A percentile compares a stretch with the other conserved stretches of the same genome.
phyloP scores from a whole-genome alignment of 2,329 filamentous ascomycete species.

The Cercospora beticola region DNA sequence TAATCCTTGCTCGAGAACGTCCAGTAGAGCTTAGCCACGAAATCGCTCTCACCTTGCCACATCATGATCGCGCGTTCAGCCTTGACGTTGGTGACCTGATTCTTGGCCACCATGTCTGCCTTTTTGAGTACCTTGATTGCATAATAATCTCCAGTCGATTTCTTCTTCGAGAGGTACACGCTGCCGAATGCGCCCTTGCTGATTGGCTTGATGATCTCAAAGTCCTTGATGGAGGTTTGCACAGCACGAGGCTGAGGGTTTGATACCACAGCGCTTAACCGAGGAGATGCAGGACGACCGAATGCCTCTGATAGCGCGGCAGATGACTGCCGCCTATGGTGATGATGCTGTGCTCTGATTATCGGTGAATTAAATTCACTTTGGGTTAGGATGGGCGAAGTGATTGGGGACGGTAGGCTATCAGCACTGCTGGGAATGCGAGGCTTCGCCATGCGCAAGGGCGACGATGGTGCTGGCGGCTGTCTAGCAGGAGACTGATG shows the following conservation, averaged over 20 bases:
- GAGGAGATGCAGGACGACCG: constrained; percentile 73
- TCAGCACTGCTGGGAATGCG: constrained; percentile 64
- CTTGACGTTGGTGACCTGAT: constrained; percentile 98
- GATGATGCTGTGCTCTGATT: constrained; percentile 53
- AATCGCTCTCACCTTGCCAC: constrained; percentile 99
- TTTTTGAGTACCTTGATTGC: constrained; percentile 99
- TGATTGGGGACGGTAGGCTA: constrained; percentile 75
- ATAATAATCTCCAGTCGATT: constrained; percentile 96
- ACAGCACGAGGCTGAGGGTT: constrained; percentile 84
- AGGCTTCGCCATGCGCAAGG: constrained; percentile 80
- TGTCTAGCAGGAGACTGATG: constrained; percentile 87
- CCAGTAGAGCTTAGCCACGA: constrained; percentile 98
- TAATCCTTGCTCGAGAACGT: constrained; percentile 99
- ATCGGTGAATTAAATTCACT: constrained; percentile 79
- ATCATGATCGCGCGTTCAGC: constrained; percentile 99
- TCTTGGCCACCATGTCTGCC: constrained; percentile 99
- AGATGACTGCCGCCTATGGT: constrained; percentile 88
- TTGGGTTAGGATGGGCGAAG: constrained; percentile 80
- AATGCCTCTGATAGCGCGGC: constrained; percentile 71
- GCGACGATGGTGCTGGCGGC: constrained; percentile 67
- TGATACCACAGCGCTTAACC: constrained; percentile 70
- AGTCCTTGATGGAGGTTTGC: constrained; percentile 96
- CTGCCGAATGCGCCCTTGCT: constrained; percentile 98
- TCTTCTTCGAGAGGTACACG: constrained; percentile 97
- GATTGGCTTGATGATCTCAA: constrained; percentile 99